A percentile compares a stretch with the other conserved stretches of the same genome.
phyloP scores from a whole-genome alignment of 768 basidiomycete species.

The Boletus reticulatus region DNA sequence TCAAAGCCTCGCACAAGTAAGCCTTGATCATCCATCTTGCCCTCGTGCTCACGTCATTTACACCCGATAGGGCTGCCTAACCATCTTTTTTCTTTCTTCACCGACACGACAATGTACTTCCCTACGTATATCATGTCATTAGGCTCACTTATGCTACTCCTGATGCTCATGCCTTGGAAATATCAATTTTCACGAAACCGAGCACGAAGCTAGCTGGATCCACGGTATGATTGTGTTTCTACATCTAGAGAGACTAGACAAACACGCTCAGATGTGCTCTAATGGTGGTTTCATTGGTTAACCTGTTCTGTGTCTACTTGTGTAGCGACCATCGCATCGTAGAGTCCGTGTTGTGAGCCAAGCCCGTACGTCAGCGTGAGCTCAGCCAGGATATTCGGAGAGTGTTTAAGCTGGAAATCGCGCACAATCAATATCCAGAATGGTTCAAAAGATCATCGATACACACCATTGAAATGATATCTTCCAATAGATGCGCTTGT shows the following conservation, averaged over 20 bases:
- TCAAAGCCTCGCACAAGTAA: constrained; percentile 81
- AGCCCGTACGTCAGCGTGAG: constrained; percentile 82
- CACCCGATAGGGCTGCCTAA: constrained; percentile 19
- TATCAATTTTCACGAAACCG: too few relatives aligned
- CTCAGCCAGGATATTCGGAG: constrained; percentile 53
- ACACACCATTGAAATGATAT: constrained; percentile 80
- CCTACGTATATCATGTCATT: constrained; percentile 22
- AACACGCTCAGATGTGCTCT: background rate
- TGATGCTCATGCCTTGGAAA: constrained; percentile 10
- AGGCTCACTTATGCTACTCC: constrained; percentile 20
- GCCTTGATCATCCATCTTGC: constrained; percentile 15
- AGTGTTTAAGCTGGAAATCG: background rate
- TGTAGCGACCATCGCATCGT: constrained; percentile 41
- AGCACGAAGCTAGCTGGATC: too few relatives aligned
- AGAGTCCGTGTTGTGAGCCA: constrained; percentile 79
- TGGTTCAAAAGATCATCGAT: background rate
- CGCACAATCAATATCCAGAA: background rate
- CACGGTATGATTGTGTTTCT: too few relatives aligned
- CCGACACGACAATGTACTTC: constrained; percentile 15
- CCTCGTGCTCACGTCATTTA: background rate
- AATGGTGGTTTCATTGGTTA: background rate
- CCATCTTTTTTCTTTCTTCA: background rate
- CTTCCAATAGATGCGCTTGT: constrained; percentile 91
- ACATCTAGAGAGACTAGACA: too few relatives aligned
- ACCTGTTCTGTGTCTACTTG: constrained; percentile 13